Evolutionary conservation across 2,329 filamentous ascomycete species (phyloP).

Genomic region (Phialophora tarda): DNA sequence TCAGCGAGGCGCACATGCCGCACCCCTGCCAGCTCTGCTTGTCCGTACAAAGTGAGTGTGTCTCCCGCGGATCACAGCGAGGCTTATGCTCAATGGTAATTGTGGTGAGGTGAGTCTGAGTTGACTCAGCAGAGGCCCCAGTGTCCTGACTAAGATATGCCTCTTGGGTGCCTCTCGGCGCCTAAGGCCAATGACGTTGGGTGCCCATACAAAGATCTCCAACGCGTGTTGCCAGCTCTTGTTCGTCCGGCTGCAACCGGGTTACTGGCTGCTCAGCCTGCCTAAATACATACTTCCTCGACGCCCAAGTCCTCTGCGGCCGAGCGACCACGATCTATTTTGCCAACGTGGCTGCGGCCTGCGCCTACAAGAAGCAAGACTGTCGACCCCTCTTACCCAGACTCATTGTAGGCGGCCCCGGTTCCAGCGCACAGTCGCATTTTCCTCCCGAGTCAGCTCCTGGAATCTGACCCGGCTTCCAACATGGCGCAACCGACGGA

Average conservation of each 20-base stretch:
- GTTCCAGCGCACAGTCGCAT: background rate
- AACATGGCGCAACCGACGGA: slow-evolving; percentile 26
- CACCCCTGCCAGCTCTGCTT: background rate
- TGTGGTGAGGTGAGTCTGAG: background rate
- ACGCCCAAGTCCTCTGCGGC: slow-evolving; percentile 15
- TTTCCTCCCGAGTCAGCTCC: slow-evolving; percentile 3
- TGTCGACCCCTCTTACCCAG: background rate
- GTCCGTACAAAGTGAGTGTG: background rate
- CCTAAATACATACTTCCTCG: slow-evolving; percentile 2
- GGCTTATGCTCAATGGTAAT: background rate
- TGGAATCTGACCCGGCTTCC: background rate
- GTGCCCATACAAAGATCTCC: background rate
- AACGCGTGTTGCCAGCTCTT: background rate
- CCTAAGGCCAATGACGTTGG: slow-evolving; percentile 27
- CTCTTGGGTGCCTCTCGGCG: slow-evolving; percentile 2
- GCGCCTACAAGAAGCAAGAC: background rate
- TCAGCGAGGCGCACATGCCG: background rate
- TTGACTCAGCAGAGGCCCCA: slow-evolving; percentile 2
- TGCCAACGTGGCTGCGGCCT: background rate
- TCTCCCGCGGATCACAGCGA: background rate
- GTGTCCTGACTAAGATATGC: slow-evolving; percentile 31
- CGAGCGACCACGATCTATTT: slow-evolving; percentile 2
- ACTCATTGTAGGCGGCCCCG: background rate
- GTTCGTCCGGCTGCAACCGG: slow-evolving; percentile 31
- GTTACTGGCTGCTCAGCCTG: slow-evolving; percentile 19